phyloP scores from a whole-genome alignment of 805 yeast species.

The Zygotorulaspora danielsina region DNA sequence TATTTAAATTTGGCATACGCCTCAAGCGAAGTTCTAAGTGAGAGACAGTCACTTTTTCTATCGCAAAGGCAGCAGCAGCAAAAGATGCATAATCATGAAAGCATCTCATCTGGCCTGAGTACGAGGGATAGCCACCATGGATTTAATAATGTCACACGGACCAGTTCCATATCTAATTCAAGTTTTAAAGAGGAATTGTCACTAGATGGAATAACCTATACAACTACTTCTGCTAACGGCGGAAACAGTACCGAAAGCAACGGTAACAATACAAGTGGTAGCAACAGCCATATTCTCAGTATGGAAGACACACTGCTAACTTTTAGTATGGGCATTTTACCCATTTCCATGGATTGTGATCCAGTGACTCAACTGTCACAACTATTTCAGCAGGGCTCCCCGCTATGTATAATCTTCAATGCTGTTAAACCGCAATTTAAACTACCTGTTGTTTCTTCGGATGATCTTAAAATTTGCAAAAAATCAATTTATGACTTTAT shows the following conservation, averaged over 20 bases:
- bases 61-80: constrained; percentile 39
- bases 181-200: constrained; percentile 36
- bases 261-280: constrained; percentile 8
- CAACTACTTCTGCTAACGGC: constrained; percentile 23
- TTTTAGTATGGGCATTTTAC: constrained; percentile 72
- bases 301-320: constrained; percentile 43
- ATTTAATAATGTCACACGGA: constrained; percentile 28
- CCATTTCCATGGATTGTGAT: constrained; percentile 71
- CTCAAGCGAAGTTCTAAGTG: constrained; percentile 64
- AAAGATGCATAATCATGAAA: constrained; percentile 20
- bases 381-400: constrained; percentile 86
- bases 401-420: constrained; percentile 82
- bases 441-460: constrained; percentile 63
- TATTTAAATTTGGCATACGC: constrained; percentile 60
- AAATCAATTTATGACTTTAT: constrained; percentile 86
- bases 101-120: constrained; percentile 19
- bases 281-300: constrained; percentile 21
- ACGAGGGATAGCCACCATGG: constrained; percentile 22
- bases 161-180: constrained; percentile 35
- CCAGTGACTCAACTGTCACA: constrained; percentile 91
- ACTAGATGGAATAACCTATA: constrained; percentile 26
- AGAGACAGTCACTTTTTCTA: constrained; percentile 59
- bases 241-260: constrained; percentile 10
- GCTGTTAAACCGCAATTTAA: constrained; percentile 56
- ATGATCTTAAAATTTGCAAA: constrained; percentile 80